Percentiles rank a stretch among this genome's conserved stretches.
These are phyloP conservation scores for Entomortierella chlamydospora DNA, from an alignment of 192 early-diverging fungal species.

Conservation along the genomic window DNA sequence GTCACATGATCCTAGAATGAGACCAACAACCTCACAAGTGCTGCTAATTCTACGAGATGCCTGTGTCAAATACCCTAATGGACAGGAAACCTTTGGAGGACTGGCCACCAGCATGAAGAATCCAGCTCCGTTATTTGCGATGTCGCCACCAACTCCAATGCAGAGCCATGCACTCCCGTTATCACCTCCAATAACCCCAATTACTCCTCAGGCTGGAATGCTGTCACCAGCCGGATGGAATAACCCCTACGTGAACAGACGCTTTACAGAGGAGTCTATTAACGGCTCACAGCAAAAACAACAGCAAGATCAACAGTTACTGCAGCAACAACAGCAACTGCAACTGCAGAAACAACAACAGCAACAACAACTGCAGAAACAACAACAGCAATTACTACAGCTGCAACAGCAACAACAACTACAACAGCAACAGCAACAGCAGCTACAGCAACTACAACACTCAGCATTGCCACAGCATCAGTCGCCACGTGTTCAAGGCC, in stretches of 20 bases:
- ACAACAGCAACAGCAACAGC: background rate
- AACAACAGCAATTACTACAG: constrained; percentile 5
- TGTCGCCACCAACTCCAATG: constrained; percentile 26
- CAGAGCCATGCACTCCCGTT: constrained; percentile 3
- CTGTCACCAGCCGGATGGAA: constrained; percentile 39
- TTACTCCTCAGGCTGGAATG: constrained; percentile 4
- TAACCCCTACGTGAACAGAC: constrained; percentile 48
- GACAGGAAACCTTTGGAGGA: background rate
- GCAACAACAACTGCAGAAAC: background rate
- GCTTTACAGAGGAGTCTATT: constrained; percentile 29
- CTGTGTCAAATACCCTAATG: constrained; percentile 15
- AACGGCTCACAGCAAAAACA: background rate
- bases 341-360: constrained; percentile 3
- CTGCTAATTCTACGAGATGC: constrained; percentile 37
- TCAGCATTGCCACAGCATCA: background rate
- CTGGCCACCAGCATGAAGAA: constrained; percentile 23
- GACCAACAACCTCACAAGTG: constrained; percentile 44
- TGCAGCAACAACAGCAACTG: background rate
- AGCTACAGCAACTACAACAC: background rate
- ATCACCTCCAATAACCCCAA: constrained; percentile 36
- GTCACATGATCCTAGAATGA: constrained; percentile 43
- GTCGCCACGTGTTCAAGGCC: constrained; percentile 1
- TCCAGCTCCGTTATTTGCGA: constrained; percentile 33
- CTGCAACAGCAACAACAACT: constrained; percentile 5
- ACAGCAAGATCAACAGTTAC: background rate